Evolutionary conservation across 2,329 filamentous ascomycete genomes (phyloP), one percentile per base, ranked within the genome.

Genomic region (Drechslerella coelobrocha): DNA sequence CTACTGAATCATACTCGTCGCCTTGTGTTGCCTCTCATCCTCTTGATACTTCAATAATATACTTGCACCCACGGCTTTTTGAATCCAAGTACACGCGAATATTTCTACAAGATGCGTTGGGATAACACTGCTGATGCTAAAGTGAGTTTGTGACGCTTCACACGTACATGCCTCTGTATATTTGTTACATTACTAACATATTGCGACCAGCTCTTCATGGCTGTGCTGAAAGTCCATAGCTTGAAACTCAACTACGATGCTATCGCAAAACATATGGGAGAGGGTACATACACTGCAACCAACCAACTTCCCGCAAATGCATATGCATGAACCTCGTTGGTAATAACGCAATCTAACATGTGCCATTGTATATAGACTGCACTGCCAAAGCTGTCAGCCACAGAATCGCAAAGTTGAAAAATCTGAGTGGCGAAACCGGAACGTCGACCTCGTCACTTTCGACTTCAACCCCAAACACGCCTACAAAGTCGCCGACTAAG

Each of bases 71-170:
- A 24, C 23, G 8, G 14, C 27, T 47, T 47, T 34, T 39, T 50
- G 57, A 51, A 53, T 71, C 29, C 34, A 29, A 14, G 10, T 21
- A 23, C 50, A 54, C 31, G 45, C 62, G 23, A 37, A 48, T 34
- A 53, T 53, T 50, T 29, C 27, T 10, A 21, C 56, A 73, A 73
- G 53, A 76, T 76, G 75, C 75, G 75, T 50, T 76, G 75, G 75
- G 75, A 76, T 61, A 73, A 73, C 29, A 73, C 74, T 47, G 75
- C 75, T 26, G 75, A 76, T 68, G 75, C 75, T n/a, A 73, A 72
- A 73, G 75, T 75, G 63, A 24, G 17, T 19, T 14, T 24, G 12
- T 37, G 14, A 9, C n/a, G 21, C n/a, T n/a, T 23, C 21, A 24
- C n/a, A 29, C 12, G 9, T 54, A 21, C n/a, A 23, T 27, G 6